Conservation (phyloP, 164 flowering plant species). For the grape (Vitis vinifera) region DNA sequence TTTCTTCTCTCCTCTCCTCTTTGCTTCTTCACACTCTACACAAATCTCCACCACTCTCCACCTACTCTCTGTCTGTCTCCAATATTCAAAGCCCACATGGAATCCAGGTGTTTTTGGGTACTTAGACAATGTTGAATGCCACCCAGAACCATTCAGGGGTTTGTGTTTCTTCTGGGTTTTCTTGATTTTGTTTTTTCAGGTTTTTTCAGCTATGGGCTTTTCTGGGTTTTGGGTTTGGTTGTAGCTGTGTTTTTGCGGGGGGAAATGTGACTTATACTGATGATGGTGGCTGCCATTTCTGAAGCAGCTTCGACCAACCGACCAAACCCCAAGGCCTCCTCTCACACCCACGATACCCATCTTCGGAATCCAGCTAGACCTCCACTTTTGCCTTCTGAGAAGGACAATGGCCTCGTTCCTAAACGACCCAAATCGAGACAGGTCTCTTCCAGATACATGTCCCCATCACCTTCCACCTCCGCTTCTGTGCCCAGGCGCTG, state of each 20-base stretch:
- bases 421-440: constrained; percentile 53
- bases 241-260: not conserved
- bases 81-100: not conserved
- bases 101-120: not conserved
- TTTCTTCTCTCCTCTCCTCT: constrained; percentile 8
- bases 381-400: constrained; percentile 57
- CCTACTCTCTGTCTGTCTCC: too few relatives aligned
- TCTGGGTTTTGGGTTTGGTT: not conserved
- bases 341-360: constrained; percentile 1
- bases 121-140: constrained; percentile 17
- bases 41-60: too few relatives aligned
- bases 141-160: constrained; percentile 10
- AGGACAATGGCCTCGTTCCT: constrained; percentile 36
- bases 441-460: constrained; percentile 76
- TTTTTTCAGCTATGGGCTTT: not conserved
- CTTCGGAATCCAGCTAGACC: constrained; percentile 24
- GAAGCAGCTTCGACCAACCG: constrained; percentile 19
- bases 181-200: constrained; percentile 12
- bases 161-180: constrained; percentile 2
- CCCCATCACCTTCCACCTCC: constrained; percentile 57
- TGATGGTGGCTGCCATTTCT: constrained; percentile 80
- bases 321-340: constrained; percentile 22
- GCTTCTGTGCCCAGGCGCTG: constrained; percentile 44
- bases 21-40: too few relatives aligned
- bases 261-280: constrained; percentile 31